phyloP scores from a whole-genome alignment of 2,329 filamentous ascomycete genomes.

The Colletotrichum horii region DNA sequence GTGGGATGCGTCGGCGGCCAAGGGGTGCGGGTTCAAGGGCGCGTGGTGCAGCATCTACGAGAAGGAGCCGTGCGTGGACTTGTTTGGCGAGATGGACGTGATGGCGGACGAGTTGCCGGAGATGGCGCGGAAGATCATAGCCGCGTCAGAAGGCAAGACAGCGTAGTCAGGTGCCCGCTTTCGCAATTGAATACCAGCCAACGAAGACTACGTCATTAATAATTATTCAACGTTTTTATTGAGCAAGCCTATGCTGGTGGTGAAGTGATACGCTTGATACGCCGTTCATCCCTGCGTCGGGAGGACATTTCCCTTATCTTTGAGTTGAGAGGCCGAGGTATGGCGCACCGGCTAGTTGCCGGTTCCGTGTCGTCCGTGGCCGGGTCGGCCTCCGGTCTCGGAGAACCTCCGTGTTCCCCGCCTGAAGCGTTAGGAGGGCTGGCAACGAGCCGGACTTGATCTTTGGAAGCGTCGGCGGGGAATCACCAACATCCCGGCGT shows the following conservation, averaged over 20 bases:
- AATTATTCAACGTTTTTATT: neutral
- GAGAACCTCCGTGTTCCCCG: neutral
- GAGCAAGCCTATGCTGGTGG: neutral
- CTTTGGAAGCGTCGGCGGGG: neutral
- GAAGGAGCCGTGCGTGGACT: conserved; percentile 51
- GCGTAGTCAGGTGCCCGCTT: neutral
- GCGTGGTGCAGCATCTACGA: conserved; percentile 60
- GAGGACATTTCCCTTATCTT: neutral
- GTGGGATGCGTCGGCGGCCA: conserved; percentile 63
- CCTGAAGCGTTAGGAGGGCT: neutral
- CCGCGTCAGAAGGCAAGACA: conserved; percentile 19
- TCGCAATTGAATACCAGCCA: neutral
- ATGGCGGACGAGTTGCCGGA: conserved; percentile 48
- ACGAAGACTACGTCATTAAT: neutral
- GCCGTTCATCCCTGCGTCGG: neutral
- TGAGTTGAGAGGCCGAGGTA: neutral
- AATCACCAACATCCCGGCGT: neutral
- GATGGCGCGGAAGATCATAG: conserved; percentile 50
- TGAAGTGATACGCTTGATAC: neutral
- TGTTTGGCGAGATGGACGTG: conserved; percentile 60
- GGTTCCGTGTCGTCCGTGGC: neutral
- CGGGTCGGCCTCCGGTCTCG: conserved; percentile 14
- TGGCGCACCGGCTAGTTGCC: conserved; percentile 10
- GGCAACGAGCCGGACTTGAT: neutral
- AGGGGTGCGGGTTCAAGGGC: conserved; percentile 53